phyloP scores from a whole-genome alignment of 2,329 filamentous ascomycete genomes.

The Aspergillaceae sp. region DNA sequence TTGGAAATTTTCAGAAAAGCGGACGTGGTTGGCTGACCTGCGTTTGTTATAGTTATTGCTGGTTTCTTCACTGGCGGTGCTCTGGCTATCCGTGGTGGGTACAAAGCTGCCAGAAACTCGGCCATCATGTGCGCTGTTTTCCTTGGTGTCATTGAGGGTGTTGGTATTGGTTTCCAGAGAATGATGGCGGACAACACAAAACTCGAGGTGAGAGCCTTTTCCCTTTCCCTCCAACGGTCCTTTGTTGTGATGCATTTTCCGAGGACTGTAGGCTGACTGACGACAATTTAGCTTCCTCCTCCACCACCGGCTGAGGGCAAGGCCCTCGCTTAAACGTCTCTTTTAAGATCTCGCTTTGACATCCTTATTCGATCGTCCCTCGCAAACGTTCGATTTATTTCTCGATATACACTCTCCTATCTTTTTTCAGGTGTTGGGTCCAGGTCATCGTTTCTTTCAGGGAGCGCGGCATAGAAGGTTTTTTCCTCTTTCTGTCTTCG shows the following conservation, averaged over 20 bases:
- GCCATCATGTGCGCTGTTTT: conserved; percentile 94
- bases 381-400: conserved; percentile 7
- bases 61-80: conserved; percentile 95
- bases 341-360: conserved; percentile 1
- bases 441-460: conserved; percentile 21
- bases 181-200: conserved; percentile 87
- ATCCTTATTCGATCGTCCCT: conserved; percentile 2
- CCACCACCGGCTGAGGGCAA: conserved; percentile 28
- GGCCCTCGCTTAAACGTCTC: conserved; percentile 24
- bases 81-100: conserved; percentile 82
- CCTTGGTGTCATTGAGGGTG: conserved; percentile 91
- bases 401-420: conserved; percentile 20
- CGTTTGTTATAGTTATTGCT: conserved; percentile 56
- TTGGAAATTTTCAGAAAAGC: background rate
- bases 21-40: background rate
- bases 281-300: conserved; percentile 24
- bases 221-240: no score
- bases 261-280: background rate
- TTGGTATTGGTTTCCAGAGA: conserved; percentile 89
- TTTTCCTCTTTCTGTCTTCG: conserved; percentile 12
- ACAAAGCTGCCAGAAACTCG: conserved; percentile 85
- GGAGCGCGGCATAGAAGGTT: conserved; percentile 30
- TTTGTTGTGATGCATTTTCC: background rate
- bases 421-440: conserved; percentile 34
- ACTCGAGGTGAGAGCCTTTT: conserved; percentile 54